Percentiles rank a stretch among this genome's conserved stretches.
These are phyloP conservation scores for Simmondsia chinensis DNA, from an alignment of 148 eudicot species.

Conservation along the genomic window DNA sequence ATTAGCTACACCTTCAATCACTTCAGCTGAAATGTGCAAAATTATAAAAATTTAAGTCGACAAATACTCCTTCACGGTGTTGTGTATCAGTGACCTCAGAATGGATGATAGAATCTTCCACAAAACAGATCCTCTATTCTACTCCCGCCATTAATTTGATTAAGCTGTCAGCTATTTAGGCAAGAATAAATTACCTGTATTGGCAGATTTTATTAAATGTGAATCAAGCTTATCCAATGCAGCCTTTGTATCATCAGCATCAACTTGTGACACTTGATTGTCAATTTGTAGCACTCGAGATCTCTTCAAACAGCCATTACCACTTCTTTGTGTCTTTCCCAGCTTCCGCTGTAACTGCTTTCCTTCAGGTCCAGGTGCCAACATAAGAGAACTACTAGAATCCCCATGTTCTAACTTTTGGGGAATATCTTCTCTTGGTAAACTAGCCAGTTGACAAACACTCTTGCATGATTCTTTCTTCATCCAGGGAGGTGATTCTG, in stretches of 20 bases:
- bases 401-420: slow-evolving; percentile 23
- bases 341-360: slow-evolving; percentile 41
- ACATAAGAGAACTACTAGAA: slow-evolving; percentile 15
- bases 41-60: no score
- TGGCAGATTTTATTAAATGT: slow-evolving; percentile 25
- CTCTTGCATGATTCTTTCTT: slow-evolving; percentile 31
- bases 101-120: no score
- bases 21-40: no score
- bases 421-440: slow-evolving; percentile 19
- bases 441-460: slow-evolving; percentile 23
- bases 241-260: slow-evolving; percentile 32
- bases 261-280: slow-evolving; percentile 23
- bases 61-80: no score
- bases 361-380: slow-evolving; percentile 35
- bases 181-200: slow-evolving; percentile 33
- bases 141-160: no score
- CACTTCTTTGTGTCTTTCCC: slow-evolving; percentile 39
- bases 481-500: slow-evolving; percentile 32
- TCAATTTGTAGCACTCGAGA: slow-evolving; percentile 45
- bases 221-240: slow-evolving; percentile 24
- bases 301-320: slow-evolving; percentile 42
- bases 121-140: no score
- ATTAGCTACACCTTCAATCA: no score
- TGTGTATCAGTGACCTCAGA: no score
- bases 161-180: background rate